Percentiles rank a stretch among this genome's conserved stretches.
phyloP scores from a whole-genome alignment of 768 basidiomycete species.

The Sporobolomyces phaffii region DNA sequence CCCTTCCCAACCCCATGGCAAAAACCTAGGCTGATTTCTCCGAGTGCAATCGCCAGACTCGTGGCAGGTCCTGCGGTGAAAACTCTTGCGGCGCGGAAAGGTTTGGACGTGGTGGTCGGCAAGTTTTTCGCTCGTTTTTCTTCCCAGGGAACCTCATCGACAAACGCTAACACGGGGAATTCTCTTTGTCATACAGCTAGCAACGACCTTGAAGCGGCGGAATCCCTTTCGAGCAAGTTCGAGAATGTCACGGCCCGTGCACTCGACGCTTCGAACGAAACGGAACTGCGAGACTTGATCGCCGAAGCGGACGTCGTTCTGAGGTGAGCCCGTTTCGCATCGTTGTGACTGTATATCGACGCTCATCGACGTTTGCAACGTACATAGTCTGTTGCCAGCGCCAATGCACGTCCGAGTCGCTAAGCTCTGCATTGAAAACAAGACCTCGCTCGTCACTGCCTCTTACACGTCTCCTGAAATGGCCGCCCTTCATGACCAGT shows the following conservation, averaged over 20 bases:
- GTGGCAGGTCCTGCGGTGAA: slow-evolving; percentile 84
- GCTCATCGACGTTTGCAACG: neutral
- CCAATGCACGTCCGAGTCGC: slow-evolving; percentile 67
- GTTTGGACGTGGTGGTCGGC: slow-evolving; percentile 74
- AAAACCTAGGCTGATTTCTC: too few relatives aligned
- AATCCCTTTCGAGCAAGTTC: slow-evolving; percentile 49
- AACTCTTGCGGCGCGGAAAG: slow-evolving; percentile 52
- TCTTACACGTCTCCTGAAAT: slow-evolving; percentile 81
- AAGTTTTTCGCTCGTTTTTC: slow-evolving; percentile 44
- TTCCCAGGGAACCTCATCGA: slow-evolving; percentile 1
- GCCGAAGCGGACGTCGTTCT: slow-evolving; percentile 68
- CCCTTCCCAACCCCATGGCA: too few relatives aligned
- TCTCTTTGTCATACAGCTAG: slow-evolving; percentile 54
- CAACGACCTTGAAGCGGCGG: slow-evolving; percentile 60
- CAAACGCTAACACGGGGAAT: too few relatives aligned
- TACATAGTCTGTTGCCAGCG: slow-evolving; percentile 67
- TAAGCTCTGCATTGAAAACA: slow-evolving; percentile 61
- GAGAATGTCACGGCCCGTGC: slow-evolving; percentile 56
- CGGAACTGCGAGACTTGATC: slow-evolving; percentile 55
- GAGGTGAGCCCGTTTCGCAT: slow-evolving; percentile 53
- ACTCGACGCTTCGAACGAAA: slow-evolving; percentile 57
- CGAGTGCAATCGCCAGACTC: slow-evolving; percentile 50
- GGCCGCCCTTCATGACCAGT: slow-evolving; percentile 61
- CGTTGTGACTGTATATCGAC: neutral
- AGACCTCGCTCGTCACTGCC: slow-evolving; percentile 78